phyloP scores from a whole-genome alignment of 192 early-diverging fungal genomes.

The Oehlia diaphana region DNA sequence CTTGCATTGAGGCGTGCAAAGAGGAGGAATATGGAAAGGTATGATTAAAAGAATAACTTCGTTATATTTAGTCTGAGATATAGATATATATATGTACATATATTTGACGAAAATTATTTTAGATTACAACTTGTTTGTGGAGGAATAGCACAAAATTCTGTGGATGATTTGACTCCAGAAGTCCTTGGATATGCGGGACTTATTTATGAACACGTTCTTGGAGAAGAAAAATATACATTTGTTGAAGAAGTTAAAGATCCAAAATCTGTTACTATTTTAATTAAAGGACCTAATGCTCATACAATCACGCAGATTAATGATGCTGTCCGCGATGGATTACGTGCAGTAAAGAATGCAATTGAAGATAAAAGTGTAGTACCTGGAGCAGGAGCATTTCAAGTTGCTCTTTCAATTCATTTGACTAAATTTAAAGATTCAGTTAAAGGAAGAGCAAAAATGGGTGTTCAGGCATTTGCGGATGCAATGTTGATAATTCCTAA shows the following conservation, averaged over 20 bases:
- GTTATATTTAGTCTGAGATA: not conserved
- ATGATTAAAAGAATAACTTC: not conserved
- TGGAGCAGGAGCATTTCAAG: conserved; percentile 95
- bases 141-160: conserved; percentile 95
- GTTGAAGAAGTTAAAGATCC: conserved; percentile 94
- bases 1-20: conserved; percentile 95
- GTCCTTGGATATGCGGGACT: conserved; percentile 89
- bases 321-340: conserved; percentile 96
- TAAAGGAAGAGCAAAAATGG: conserved; percentile 94
- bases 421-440: conserved; percentile 85
- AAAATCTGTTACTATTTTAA: conserved; percentile 86
- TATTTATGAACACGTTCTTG: conserved; percentile 95
- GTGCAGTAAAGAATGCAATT: conserved; percentile 97
- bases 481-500: conserved; percentile 96
- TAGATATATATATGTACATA: no score
- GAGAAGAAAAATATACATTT: conserved; percentile 99
- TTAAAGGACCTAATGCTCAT: conserved; percentile 94
- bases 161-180: conserved; percentile 86
- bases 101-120: not conserved
- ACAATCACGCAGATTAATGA: conserved; percentile 95
- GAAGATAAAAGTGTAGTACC: conserved; percentile 90
- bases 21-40: conserved; percentile 98
- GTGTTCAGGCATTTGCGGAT: conserved; percentile 96
- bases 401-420: conserved; percentile 83
- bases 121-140: conserved; percentile 90